Base-by-base conservation (phyloP, 2,329 filamentous ascomycete species). In the Cladosporium sp. region DNA sequence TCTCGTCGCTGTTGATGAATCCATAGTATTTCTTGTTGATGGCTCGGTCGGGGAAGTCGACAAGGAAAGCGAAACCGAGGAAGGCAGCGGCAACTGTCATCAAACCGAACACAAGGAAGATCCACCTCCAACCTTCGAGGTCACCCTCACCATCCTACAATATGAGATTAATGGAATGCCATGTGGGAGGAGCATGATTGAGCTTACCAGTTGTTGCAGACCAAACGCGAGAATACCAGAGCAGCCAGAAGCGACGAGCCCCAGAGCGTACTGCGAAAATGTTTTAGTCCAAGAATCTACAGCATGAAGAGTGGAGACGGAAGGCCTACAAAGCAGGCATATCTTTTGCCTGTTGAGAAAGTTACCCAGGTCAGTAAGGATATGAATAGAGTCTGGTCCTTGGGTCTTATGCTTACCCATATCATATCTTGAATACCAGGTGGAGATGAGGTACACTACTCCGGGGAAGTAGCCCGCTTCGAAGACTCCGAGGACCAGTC, bases 371-470 rank as follows among this genome's bases (percentile, higher is more conserved):
- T 27, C 22, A 27, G 9, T 27, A 4, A 27, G 4, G 5, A 9
- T 27, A 9, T n/a, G 22, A 27, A 4, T 27, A 27, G 22, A 27
- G 22, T 27, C n/a, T n/a, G n/a, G n/a, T n/a, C n/a, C n/a, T n/a
- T n/a, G n/a, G n/a, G n/a, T n/a, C n/a, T n/a, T n/a, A n/a, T n/a
- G 19, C 20, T 41, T 41, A 22, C 25, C 19, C 25, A 41, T 22
- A n/a, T 41, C 38, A 12, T 41, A 41, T 7, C 38, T 15, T 9
- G 38, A n/a, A 22, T 43, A 63, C 62, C 62, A 88, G 32, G 82
- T 86, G 53, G 79, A 84, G 16, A 89, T 75, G 7, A 88, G 70
- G 60, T 87, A 88, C 0, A 86, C 82, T 43, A 79, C 84, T 45
- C 60, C 62, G 4, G 61, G 59, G 65, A 88, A 88, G 53, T 58